Conservation (phyloP, 1,284 basidiomycete genomes). For the Mycena citricolor region DNA sequence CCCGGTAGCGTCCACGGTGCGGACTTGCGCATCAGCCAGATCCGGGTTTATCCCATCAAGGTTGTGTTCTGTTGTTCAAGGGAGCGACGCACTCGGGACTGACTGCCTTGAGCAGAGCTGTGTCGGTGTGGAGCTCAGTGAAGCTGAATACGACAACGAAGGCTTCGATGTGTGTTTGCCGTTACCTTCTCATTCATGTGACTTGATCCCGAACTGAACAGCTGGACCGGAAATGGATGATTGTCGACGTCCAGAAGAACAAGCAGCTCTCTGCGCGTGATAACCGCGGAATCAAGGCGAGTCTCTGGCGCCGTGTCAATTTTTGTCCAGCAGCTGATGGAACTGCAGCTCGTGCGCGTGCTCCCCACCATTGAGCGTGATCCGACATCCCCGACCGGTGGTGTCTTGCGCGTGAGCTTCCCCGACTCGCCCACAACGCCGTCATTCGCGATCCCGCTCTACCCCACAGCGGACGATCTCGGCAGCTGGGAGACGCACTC, state of each 20-base stretch:
- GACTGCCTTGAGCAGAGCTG: constrained; percentile 11
- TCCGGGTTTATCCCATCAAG: constrained; percentile 24
- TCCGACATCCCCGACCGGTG: constrained; percentile 14
- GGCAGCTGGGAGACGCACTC: constrained; percentile 16
- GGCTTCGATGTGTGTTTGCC: constrained; percentile 17
- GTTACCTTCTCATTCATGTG: background rate
- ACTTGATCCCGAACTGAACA: background rate
- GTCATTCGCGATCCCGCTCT: constrained; percentile 16
- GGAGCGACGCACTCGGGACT: background rate
- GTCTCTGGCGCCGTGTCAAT: too few species aligned
- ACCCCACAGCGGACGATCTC: constrained; percentile 17
- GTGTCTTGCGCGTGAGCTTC: constrained; percentile 18
- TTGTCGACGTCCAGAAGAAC: constrained; percentile 23
- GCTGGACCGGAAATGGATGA: constrained; percentile 23
- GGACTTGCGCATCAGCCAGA: too few species aligned
- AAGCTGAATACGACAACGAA: constrained; percentile 16
- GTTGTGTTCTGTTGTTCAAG: background rate
- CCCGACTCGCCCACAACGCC: constrained; percentile 20
- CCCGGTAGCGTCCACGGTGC: constrained; percentile 10
- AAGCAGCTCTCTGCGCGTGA: constrained; percentile 23
- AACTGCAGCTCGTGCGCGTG: constrained; percentile 18
- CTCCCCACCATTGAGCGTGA: constrained; percentile 17
- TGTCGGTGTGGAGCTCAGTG: constrained; percentile 15
- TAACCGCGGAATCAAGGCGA: constrained; percentile 23
- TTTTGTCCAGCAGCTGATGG: background rate